Evolutionary conservation across 148 eudicot genomes (phyloP).

Genomic region (Limonium bicolor): DNA sequence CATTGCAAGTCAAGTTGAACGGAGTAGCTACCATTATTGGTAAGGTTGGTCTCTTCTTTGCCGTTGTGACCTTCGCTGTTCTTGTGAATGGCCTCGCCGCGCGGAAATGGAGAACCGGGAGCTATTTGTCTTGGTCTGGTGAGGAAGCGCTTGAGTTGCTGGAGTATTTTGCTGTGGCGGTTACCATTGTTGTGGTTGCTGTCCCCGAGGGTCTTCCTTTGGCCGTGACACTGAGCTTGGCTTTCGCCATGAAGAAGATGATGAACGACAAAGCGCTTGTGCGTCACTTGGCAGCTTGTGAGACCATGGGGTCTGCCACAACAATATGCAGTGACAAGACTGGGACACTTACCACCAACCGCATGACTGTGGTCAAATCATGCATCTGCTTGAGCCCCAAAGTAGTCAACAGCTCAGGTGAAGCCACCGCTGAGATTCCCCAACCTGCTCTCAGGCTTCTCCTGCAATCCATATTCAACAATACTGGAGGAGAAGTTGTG

Average conservation of each 20-base stretch:
- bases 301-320: conserved; percentile 95
- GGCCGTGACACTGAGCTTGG: conserved; percentile 89
- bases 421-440: conserved; percentile 33
- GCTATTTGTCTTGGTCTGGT: conserved; percentile 51
- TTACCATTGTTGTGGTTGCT: conserved; percentile 94
- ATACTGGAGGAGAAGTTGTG: conserved; percentile 91
- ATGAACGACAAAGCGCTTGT: conserved; percentile 98
- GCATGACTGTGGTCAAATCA: conserved; percentile 87
- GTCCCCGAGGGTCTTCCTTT: conserved; percentile 96
- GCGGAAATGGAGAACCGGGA: conserved; percentile 51
- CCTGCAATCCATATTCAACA: conserved; percentile 65
- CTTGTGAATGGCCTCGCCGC: conserved; percentile 50
- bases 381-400: conserved; percentile 57
- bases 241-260: conserved; percentile 99
- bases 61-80: conserved; percentile 79
- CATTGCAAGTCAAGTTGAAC: conserved; percentile 81
- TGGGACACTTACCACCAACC: conserved; percentile 87
- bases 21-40: conserved; percentile 99
- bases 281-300: conserved; percentile 91
- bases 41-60: conserved; percentile 86
- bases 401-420: conserved; percentile 26
- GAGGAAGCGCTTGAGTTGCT: conserved; percentile 72
- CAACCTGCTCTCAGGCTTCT: conserved; percentile 42
- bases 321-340: conserved; percentile 96
- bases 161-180: conserved; percentile 84